Percentiles rank a stretch among this genome's conserved stretches.
Evolutionary conservation across 75 land plant genomes (phyloP).

Genomic region (Pseudotsuga menziesii): DNA sequence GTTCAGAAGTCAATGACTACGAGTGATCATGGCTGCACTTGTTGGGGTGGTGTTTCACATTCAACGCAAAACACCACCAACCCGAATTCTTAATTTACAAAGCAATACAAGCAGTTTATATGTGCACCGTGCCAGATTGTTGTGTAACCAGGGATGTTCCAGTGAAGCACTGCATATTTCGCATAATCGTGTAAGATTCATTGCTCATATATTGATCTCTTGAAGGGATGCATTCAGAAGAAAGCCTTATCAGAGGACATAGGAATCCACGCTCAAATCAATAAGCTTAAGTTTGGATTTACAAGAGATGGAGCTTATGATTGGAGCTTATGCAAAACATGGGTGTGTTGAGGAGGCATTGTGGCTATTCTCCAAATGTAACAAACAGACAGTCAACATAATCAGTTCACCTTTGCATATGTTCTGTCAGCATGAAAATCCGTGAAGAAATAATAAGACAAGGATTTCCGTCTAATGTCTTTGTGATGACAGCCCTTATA

Average conservation of each 20-base stretch:
- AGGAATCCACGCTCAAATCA: background rate
- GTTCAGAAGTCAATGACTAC: too few species aligned
- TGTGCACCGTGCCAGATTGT: background rate
- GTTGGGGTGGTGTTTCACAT: too few species aligned
- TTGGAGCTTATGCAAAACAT: slow-evolving; percentile 9
- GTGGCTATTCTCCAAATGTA: slow-evolving; percentile 17
- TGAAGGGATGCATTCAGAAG: background rate
- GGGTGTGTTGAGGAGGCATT: slow-evolving; percentile 13
- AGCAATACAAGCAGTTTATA: too few species aligned
- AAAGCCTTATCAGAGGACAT: background rate
- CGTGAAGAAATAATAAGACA: background rate
- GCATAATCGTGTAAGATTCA: background rate
- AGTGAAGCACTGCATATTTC: background rate
- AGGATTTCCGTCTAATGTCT: background rate
- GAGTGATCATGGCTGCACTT: too few species aligned
- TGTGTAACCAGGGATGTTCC: background rate
- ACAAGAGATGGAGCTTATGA: slow-evolving; percentile 4
- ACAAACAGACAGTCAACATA: too few species aligned
- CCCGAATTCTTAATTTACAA: too few species aligned
- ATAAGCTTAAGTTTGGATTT: background rate
- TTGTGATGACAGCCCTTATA: slow-evolving; percentile 9
- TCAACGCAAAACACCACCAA: too few species aligned
- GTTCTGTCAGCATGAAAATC: too few species aligned
- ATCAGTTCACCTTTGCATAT: too few species aligned
- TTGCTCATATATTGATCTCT: background rate